phyloP scores from a whole-genome alignment of 495 filamentous ascomycete species.

The Neurospora sp. region DNA sequence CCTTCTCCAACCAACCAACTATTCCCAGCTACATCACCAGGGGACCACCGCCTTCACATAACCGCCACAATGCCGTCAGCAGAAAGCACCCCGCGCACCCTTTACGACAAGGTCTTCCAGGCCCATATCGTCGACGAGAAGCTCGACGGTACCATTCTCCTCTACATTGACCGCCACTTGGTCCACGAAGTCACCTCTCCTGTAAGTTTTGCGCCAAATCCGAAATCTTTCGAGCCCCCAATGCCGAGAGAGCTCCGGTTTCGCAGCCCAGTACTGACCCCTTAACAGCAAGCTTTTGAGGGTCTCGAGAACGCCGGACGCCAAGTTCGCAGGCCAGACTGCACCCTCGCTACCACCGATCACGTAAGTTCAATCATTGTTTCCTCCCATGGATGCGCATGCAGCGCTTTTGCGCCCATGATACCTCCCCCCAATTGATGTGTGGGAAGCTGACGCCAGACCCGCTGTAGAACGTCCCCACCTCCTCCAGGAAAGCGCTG shows the following conservation, averaged over 20 bases:
- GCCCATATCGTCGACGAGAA: constrained; percentile 91
- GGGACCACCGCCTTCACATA: constrained; percentile 17
- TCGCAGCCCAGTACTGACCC: not conserved
- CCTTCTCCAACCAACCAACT: not conserved
- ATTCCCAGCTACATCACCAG: not conserved
- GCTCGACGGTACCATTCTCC: constrained; percentile 79
- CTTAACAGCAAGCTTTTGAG: constrained; percentile 81
- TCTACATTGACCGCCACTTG: constrained; percentile 94
- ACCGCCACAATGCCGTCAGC: constrained; percentile 59
- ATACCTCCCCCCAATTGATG: not conserved
- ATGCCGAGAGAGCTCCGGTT: not conserved
- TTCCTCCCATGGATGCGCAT: not conserved
- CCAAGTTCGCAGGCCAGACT: constrained; percentile 85
- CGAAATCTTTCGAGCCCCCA: not conserved
- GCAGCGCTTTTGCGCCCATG: not conserved
- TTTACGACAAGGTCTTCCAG: constrained; percentile 96
- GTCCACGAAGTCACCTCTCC: constrained; percentile 98
- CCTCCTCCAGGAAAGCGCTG: constrained; percentile 76
- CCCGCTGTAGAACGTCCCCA: constrained; percentile 68
- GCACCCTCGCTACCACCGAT: constrained; percentile 92
- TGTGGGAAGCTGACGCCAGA: constrained; percentile 6
- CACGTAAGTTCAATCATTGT: constrained; percentile 54
- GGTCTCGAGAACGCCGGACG: constrained; percentile 80
- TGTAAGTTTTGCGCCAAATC: constrained; percentile 31
- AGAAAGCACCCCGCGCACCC: constrained; percentile 67